phyloP scores from a whole-genome alignment of 805 yeast species.

The Saccharomycopsis capsularis region DNA sequence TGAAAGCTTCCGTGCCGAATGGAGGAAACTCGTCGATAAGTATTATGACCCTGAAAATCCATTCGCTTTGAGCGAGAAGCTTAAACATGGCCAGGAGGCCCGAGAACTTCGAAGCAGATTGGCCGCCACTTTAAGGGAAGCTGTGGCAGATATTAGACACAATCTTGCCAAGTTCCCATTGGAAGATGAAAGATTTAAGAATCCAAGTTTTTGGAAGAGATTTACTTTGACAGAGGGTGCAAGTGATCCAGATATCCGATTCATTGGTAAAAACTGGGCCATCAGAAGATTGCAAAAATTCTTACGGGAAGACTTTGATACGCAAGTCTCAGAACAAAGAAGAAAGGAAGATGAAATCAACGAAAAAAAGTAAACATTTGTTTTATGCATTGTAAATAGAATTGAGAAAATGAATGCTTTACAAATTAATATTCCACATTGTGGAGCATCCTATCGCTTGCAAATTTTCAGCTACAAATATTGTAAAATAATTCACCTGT shows the following conservation, averaged over 20 bases:
- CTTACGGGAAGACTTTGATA: conserved; percentile 25
- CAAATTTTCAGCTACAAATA: too few species aligned
- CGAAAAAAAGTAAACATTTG: too few species aligned
- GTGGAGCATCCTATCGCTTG: too few species aligned
- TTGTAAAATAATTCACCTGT: too few species aligned
- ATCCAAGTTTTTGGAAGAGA: conserved; percentile 68
- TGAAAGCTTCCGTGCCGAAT: conserved; percentile 54
- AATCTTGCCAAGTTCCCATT: conserved; percentile 33
- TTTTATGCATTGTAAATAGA: too few species aligned
- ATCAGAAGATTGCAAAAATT: conserved; percentile 56
- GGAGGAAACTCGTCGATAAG: conserved; percentile 57
- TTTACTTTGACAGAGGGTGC: conserved; percentile 60
- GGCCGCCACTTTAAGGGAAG: conserved; percentile 60
- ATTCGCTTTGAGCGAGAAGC: conserved; percentile 50
- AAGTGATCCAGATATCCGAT: conserved; percentile 60
- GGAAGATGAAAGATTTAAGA: conserved; percentile 64
- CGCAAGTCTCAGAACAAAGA: conserved; percentile 7
- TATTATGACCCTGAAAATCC: conserved; percentile 46
- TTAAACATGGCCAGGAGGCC: conserved; percentile 60
- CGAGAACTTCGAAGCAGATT: conserved; percentile 59
- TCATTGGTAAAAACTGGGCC: conserved; percentile 82
- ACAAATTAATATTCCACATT: too few species aligned
- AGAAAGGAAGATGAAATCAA: background rate
- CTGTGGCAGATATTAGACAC: conserved; percentile 45
- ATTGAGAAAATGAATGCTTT: too few species aligned